Evolutionary conservation across 1,284 basidiomycete species (phyloP).

Genomic region (Cryptococcus sp.): DNA sequence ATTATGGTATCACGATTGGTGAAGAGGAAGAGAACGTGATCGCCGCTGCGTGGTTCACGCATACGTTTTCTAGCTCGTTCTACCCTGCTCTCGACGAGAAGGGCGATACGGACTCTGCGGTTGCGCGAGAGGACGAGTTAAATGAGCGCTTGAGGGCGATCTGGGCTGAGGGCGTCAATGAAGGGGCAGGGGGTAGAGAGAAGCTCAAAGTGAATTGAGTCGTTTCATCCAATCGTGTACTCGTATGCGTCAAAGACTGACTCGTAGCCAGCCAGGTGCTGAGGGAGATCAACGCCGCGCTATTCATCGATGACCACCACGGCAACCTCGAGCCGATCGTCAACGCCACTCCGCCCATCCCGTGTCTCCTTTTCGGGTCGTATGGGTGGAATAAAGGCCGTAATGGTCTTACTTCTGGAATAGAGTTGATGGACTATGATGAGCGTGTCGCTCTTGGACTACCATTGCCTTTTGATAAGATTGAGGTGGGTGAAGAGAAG

Average conservation of each 20-base stretch:
- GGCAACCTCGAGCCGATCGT: constrained; percentile 36
- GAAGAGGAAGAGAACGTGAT: constrained; percentile 24
- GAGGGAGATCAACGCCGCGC: constrained; percentile 35
- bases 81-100: constrained; percentile 12
- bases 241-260: background rate
- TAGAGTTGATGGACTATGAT: constrained; percentile 35
- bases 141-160: constrained; percentile 20
- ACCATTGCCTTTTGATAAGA: constrained; percentile 17
- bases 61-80: constrained; percentile 9
- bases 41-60: constrained; percentile 29
- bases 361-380: constrained; percentile 33
- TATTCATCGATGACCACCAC: constrained; percentile 40
- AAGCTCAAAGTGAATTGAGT: constrained; percentile 30
- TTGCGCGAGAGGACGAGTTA: constrained; percentile 18
- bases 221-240: background rate
- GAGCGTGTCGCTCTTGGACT: constrained; percentile 24
- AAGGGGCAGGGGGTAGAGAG: constrained; percentile 21
- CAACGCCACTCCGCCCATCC: constrained; percentile 24
- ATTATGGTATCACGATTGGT: constrained; percentile 33
- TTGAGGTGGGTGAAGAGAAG: constrained; percentile 16
- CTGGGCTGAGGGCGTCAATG: constrained; percentile 14
- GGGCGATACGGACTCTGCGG: constrained; percentile 17
- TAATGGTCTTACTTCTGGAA: constrained; percentile 26
- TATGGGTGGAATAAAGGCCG: constrained; percentile 33
- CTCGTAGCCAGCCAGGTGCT: constrained; percentile 27